Evolutionary conservation across 2,329 filamentous ascomycete genomes (phyloP), one percentile per base, ranked within the genome.

Genomic region (Nemania sp.): DNA sequence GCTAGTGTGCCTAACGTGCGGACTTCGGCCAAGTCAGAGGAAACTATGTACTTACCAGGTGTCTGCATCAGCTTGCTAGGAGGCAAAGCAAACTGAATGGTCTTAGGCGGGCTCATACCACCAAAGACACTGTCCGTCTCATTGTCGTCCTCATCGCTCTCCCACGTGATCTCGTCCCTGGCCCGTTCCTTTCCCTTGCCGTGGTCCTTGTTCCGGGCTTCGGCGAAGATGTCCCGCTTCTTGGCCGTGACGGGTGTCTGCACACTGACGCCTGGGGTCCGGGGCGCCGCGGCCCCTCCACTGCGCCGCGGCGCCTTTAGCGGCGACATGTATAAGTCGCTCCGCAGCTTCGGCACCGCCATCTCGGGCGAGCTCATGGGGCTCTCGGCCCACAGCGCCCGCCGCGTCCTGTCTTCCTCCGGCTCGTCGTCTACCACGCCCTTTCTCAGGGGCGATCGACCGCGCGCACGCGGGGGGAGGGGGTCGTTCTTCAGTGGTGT

Each of bases 81-180:
- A 58, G 92, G 92, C 55, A 97, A 81, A 52, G 92, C 90, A 79
- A 97, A 97, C 76, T 94, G 92, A 68, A 97, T 94, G 11, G 93
- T 96, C 84, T 98, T 98, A 0, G 96, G 96, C 29, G 96, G 96
- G 76, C 93, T 97, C 80, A 94, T 91, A 5, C 90, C 93, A 6
- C 87, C 87, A 66, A 91, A 90, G 5, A 88, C 85, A 51, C 85
- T 81, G 18, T 83, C 81, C 1, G 54, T 62, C 45, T 88, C 88
- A 56, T 90, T 88, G 10, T 89, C 88, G 29, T 92, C 91, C 64
- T 89, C 90, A 69, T 94, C 91, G 74, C 90, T 92, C 61, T 94
- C 91, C 90, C 93, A 96, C 20, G 84, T 85, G 64, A 90, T 88
- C 76, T 90, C 88, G n/a, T 54, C n/a, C 52, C n/a, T 15, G 18